Evolutionary conservation across 2,329 filamentous ascomycete genomes (phyloP).

Genomic region (Fonsecaea pedrosoi): DNA sequence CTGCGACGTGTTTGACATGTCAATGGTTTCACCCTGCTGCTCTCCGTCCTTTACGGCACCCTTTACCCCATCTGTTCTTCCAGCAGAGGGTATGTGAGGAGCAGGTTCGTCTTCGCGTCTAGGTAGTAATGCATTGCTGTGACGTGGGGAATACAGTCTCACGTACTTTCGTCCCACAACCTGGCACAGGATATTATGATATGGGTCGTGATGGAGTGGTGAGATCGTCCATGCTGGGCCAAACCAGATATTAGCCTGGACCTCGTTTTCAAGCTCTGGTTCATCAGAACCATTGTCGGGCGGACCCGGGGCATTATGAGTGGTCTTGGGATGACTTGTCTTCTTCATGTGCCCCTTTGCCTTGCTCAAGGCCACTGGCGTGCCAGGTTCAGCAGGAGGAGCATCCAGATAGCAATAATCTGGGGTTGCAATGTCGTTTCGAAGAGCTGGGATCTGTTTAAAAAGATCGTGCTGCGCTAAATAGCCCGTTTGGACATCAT

Average conservation of each 20-base stretch:
- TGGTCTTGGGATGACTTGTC: slow-evolving; percentile 26
- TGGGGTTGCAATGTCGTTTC: slow-evolving; percentile 77
- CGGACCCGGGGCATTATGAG: slow-evolving; percentile 31
- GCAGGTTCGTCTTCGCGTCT: slow-evolving; percentile 52
- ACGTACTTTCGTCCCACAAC: slow-evolving; percentile 91
- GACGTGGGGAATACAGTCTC: slow-evolving; percentile 77
- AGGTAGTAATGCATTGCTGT: slow-evolving; percentile 66
- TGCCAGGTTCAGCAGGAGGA: slow-evolving; percentile 60
- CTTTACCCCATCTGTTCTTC: neutral
- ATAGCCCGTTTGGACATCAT: slow-evolving; percentile 66
- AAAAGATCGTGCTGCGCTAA: slow-evolving; percentile 92
- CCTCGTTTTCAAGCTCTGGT: slow-evolving; percentile 39
- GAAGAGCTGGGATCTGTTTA: slow-evolving; percentile 76
- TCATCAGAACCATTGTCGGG: slow-evolving; percentile 35
- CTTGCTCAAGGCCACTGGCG: slow-evolving; percentile 53
- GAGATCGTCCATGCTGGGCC: slow-evolving; percentile 88
- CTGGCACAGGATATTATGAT: slow-evolving; percentile 90
- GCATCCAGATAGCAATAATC: slow-evolving; percentile 82
- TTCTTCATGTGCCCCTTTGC: slow-evolving; percentile 18
- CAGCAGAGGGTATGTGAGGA: slow-evolving; percentile 28
- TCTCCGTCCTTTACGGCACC: slow-evolving; percentile 27
- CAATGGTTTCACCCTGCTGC: slow-evolving; percentile 69
- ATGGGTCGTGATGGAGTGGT: slow-evolving; percentile 90
- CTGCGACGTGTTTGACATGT: slow-evolving; percentile 89
- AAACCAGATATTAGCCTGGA: slow-evolving; percentile 85